Conservation (phyloP, 805 yeast species). For the Komagataella pseudopastoris region DNA sequence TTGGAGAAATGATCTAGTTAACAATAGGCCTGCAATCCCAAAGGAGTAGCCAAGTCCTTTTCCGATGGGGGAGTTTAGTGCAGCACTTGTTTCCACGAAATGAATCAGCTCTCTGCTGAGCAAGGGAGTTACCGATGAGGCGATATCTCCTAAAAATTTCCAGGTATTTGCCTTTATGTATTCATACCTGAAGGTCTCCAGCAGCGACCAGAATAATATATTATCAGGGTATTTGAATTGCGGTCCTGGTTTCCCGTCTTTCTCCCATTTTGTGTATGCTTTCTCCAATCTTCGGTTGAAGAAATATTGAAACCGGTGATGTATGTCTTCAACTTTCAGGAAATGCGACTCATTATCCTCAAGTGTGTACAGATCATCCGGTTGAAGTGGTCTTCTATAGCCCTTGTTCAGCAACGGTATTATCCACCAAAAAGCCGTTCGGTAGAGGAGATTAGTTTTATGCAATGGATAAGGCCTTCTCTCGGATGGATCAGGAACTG, state of each 20-base stretch:
- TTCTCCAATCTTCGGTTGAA: conserved; percentile 19
- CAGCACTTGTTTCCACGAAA: conserved; percentile 39
- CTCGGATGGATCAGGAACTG: conserved; percentile 36
- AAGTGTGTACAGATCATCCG: conserved; percentile 42
- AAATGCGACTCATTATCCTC: conserved; percentile 16
- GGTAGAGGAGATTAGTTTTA: conserved; percentile 23
- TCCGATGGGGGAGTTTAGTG: conserved; percentile 30
- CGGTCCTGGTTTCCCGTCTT: conserved; percentile 9
- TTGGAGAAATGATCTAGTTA: conserved; percentile 30
- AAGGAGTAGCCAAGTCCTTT: conserved; percentile 69
- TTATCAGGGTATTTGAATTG: conserved; percentile 11
- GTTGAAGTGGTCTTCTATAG: conserved; percentile 56
- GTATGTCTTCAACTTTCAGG: conserved; percentile 27
- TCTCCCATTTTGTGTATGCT: conserved; percentile 8
- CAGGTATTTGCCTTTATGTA: conserved; percentile 26
- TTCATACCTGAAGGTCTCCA: conserved; percentile 32
- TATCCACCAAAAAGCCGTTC: conserved; percentile 56
- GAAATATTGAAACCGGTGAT: conserved; percentile 19
- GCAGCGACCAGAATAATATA: conserved; percentile 23
- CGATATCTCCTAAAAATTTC: conserved; percentile 29
- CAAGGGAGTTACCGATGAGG: conserved; percentile 47
- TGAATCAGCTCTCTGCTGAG: conserved; percentile 48
- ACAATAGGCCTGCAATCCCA: conserved; percentile 50
- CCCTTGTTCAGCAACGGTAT: conserved; percentile 50
- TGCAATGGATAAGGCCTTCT: conserved; percentile 35